Percentiles rank a stretch among this genome's conserved stretches.
Evolutionary conservation across 2,329 filamentous ascomycete species (phyloP).

Genomic region (Zalaria obscura): DNA sequence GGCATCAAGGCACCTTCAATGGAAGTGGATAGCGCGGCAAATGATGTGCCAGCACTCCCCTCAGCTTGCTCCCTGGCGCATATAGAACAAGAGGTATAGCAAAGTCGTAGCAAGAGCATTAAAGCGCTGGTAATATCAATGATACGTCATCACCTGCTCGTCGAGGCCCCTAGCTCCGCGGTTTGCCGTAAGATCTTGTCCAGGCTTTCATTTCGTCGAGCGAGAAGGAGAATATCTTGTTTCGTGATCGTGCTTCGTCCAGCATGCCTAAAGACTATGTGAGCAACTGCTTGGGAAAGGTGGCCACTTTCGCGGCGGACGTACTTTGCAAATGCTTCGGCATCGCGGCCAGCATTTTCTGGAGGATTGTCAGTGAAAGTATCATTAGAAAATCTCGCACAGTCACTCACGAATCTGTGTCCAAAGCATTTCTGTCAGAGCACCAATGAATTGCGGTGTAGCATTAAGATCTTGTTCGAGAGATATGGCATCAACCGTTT

Average conservation of each 20-base stretch:
- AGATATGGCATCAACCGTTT: conserved; percentile 78
- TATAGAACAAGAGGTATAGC: too few species aligned
- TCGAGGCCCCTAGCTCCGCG: too few species aligned
- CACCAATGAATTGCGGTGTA: conserved; percentile 39
- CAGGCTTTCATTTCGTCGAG: conserved; percentile 74
- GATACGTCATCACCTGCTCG: too few species aligned
- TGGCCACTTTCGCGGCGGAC: neutral
- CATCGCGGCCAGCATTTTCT: conserved; percentile 29
- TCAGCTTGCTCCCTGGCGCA: too few species aligned
- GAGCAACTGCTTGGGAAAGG: neutral
- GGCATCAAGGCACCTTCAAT: too few species aligned
- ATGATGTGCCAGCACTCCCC: too few species aligned
- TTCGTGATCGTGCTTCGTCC: conserved; percentile 66
- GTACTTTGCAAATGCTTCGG: conserved; percentile 48
- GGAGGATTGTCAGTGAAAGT: too few species aligned
- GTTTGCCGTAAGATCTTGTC: conserved; percentile 54
- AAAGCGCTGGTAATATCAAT: too few species aligned
- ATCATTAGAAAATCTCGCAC: neutral
- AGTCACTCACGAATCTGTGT: conserved; percentile 57
- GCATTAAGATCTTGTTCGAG: conserved; percentile 64
- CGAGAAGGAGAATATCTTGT: conserved; percentile 77
- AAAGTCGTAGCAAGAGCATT: too few species aligned
- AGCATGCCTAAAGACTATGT: conserved; percentile 47
- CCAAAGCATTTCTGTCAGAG: conserved; percentile 76
- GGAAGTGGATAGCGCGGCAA: too few species aligned